Percentiles rank a stretch among this genome's conserved stretches.
Evolutionary conservation across 2,329 filamentous ascomycete genomes (phyloP).

Genomic region (Coniochaeta prunicola): DNA sequence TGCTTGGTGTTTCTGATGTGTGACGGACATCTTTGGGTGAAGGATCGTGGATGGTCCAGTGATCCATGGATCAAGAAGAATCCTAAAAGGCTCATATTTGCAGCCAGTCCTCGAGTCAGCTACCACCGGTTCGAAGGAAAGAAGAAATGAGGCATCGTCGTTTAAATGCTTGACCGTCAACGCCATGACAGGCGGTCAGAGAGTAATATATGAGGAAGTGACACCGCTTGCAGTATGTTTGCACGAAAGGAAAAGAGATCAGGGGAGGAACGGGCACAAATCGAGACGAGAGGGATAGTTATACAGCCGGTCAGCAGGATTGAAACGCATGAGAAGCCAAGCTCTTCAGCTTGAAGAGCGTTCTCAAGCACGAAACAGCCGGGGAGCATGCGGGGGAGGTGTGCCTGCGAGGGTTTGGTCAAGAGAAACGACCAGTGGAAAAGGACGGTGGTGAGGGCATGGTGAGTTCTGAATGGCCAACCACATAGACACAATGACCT

Average conservation of each 20-base stretch:
- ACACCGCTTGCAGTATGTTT: background rate
- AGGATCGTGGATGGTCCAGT: slow-evolving; percentile 52
- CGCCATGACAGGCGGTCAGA: slow-evolving; percentile 40
- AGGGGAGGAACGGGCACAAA: background rate
- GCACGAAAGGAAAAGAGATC: slow-evolving; percentile 5
- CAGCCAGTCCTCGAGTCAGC: slow-evolving; percentile 26
- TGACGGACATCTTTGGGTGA: slow-evolving; percentile 53
- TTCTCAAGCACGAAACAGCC: background rate
- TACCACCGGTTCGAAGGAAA: slow-evolving; percentile 52
- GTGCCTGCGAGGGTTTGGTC: background rate
- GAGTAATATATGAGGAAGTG: background rate
- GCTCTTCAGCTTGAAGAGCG: background rate
- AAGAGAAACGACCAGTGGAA: background rate
- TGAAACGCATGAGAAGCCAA: slow-evolving; percentile 3
- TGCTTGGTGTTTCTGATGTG: slow-evolving; percentile 45
- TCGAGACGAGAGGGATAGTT: background rate
- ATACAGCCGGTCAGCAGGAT: background rate
- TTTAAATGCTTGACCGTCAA: slow-evolving; percentile 58
- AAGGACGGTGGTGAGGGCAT: background rate
- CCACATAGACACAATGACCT: background rate
- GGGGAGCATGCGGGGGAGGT: background rate
- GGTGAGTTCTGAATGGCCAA: background rate
- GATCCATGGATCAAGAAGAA: slow-evolving; percentile 69
- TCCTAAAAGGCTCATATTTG: slow-evolving; percentile 48
- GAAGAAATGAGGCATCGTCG: slow-evolving; percentile 56